Percentiles rank a stretch among this genome's conserved stretches.
phyloP scores from a whole-genome alignment of 179 eudicot genomes.

The Silene coronaria region DNA sequence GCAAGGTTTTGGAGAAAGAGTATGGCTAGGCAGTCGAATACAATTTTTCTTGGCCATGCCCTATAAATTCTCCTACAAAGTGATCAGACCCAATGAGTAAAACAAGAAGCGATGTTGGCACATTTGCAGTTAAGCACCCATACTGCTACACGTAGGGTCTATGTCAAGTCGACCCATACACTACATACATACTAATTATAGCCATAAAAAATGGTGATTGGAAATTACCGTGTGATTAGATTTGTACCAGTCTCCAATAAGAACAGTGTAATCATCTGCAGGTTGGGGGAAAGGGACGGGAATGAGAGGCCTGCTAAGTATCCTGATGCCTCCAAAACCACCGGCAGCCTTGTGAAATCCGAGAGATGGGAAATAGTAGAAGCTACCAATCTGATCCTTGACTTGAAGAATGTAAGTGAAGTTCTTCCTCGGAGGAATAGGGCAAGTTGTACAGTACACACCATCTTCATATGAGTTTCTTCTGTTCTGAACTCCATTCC shows the following conservation, averaged over 20 bases:
- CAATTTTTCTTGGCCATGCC: no score
- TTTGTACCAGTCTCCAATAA: conserved; percentile 92
- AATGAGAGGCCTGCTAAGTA: conserved; percentile 78
- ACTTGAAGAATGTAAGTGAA: conserved; percentile 89
- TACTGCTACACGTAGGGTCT: neutral
- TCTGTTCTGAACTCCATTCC: conserved; percentile 91
- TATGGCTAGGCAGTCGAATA: no score
- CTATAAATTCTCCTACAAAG: neutral
- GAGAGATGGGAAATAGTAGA: conserved; percentile 86
- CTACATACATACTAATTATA: neutral
- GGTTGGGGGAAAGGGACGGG: conserved; percentile 83
- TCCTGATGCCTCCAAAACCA: conserved; percentile 88
- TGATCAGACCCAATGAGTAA: neutral
- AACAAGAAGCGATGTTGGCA: neutral
- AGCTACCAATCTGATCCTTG: conserved; percentile 95
- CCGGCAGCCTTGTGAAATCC: conserved; percentile 96
- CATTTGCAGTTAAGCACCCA: neutral
- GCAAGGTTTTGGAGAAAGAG: no score
- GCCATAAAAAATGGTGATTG: neutral
- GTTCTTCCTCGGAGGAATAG: conserved; percentile 87
- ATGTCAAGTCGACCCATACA: neutral
- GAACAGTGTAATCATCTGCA: conserved; percentile 66
- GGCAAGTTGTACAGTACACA: conserved; percentile 87
- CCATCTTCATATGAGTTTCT: conserved; percentile 87
- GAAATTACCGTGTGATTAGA: conserved; percentile 73